Evolutionary conservation across 305 asterid genomes (phyloP).

Genomic region (Fraxinus angustifolia): DNA sequence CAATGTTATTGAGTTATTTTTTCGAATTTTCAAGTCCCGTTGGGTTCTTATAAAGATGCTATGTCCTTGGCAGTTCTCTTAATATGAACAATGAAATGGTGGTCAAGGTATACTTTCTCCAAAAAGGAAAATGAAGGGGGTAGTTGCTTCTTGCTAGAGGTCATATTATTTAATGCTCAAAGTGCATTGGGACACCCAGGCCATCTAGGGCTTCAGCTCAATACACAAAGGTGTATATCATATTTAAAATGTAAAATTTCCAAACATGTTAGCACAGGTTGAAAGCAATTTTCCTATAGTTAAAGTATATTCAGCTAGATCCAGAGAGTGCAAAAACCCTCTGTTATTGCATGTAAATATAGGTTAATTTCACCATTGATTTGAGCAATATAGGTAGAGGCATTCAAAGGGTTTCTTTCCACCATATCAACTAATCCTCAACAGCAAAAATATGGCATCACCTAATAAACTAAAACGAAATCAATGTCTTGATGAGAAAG

Average conservation of each 20-base stretch:
- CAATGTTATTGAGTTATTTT: not conserved
- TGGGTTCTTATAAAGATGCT: not conserved
- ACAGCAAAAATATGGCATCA: not conserved
- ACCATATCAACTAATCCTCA: not conserved
- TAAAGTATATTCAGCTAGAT: not conserved
- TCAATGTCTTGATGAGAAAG: not conserved
- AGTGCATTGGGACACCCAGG: not conserved
- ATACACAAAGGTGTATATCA: not conserved
- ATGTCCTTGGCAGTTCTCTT: not conserved
- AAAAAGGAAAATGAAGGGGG: not conserved
- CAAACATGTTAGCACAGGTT: not conserved
- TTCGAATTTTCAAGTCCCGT: not conserved
- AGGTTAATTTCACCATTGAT: not conserved
- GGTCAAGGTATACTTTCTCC: not conserved
- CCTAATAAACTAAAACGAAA: not conserved
- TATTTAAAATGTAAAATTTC: not conserved
- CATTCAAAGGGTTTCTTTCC: not conserved
- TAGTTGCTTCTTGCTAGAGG: not conserved
- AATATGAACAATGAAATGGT: not conserved
- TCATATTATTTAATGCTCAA: not conserved
- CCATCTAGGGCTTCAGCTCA: not conserved
- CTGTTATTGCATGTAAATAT: not conserved
- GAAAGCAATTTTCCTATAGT: not conserved
- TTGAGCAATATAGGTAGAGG: not conserved
- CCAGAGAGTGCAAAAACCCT: not conserved